These are phyloP conservation scores for Solanum piurae DNA, from an alignment of 257 asterid genomes.

Conservation along the genomic window DNA sequence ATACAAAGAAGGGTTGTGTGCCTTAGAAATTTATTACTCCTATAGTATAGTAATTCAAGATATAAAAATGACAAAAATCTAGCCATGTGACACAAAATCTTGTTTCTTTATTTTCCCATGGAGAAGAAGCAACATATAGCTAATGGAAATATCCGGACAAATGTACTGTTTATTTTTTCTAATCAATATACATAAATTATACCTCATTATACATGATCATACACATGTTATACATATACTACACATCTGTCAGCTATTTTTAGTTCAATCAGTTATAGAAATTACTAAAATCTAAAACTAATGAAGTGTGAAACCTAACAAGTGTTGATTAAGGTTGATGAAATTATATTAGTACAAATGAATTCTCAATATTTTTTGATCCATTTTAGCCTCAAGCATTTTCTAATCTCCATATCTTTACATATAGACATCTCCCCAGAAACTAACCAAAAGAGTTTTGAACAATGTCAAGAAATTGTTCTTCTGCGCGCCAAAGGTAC, in stretches of 20 bases:
- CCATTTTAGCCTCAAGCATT: not conserved
- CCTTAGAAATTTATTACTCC: not conserved
- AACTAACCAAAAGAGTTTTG: not conserved
- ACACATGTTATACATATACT: not conserved
- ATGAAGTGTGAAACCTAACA: not conserved
- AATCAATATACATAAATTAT: too few species aligned
- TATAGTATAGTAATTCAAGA: not conserved
- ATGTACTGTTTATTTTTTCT: too few species aligned
- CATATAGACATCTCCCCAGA: not conserved
- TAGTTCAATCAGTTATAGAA: not conserved
- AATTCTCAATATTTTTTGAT: not conserved
- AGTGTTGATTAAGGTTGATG: not conserved
- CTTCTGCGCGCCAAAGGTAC: not conserved
- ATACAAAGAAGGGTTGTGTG: not conserved
- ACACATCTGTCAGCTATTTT: not conserved
- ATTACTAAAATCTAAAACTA: not conserved
- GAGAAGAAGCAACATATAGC: not conserved
- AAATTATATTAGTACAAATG: not conserved
- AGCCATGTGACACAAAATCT: not conserved
- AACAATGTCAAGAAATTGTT: not conserved
- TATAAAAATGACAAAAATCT: not conserved
- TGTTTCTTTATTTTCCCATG: not conserved
- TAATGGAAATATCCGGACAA: not conserved
- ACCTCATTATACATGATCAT: not conserved
- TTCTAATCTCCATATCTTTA: not conserved